Percentiles rank a stretch among this genome's conserved stretches.
These are phyloP conservation scores for Metschnikowia cerradonensis DNA, from an alignment of 805 yeast genomes.

Conservation along the genomic window DNA sequence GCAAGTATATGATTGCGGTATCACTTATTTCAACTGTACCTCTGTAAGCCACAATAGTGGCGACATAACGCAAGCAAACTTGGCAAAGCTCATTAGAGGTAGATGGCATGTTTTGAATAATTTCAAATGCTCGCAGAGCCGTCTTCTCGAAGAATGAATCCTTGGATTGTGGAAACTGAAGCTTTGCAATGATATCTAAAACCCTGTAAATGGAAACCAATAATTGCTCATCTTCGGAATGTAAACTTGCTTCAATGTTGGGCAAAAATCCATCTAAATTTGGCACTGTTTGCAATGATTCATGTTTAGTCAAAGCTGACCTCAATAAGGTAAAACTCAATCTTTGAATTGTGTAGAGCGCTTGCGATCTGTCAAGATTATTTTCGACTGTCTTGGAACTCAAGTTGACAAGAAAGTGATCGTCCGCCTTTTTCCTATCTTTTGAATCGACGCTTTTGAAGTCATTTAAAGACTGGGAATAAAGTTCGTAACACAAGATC, in stretches of 20 bases:
- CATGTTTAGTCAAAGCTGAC: constrained; percentile 63
- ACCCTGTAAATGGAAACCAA: constrained; percentile 63
- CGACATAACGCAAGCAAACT: constrained; percentile 66
- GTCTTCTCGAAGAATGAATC: constrained; percentile 52
- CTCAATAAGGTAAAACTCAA: constrained; percentile 75
- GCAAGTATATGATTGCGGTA: constrained; percentile 65
- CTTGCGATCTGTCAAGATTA: constrained; percentile 53
- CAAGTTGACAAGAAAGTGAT: constrained; percentile 72
- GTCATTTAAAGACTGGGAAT: constrained; percentile 41
- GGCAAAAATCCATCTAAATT: constrained; percentile 76
- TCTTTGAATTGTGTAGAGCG: constrained; percentile 60
- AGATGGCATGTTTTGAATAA: constrained; percentile 71
- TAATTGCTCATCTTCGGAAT: constrained; percentile 74
- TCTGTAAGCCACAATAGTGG: constrained; percentile 68
- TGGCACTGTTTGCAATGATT: constrained; percentile 51
- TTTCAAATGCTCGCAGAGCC: constrained; percentile 55
- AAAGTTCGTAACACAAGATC: constrained; percentile 69
- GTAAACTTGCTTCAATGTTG: constrained; percentile 54
- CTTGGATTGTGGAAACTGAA: constrained; percentile 58
- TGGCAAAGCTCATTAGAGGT: constrained; percentile 81
- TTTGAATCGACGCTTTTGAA: constrained; percentile 3
- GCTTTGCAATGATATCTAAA: constrained; percentile 52
- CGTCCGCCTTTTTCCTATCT: constrained; percentile 32
- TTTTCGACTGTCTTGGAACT: constrained; percentile 55
- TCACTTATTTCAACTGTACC: constrained; percentile 63